Evolutionary conservation across 116 monocot genomes (phyloP), one percentile per base, ranked within the genome.

Genomic region (Trichopus zeylanicus): DNA sequence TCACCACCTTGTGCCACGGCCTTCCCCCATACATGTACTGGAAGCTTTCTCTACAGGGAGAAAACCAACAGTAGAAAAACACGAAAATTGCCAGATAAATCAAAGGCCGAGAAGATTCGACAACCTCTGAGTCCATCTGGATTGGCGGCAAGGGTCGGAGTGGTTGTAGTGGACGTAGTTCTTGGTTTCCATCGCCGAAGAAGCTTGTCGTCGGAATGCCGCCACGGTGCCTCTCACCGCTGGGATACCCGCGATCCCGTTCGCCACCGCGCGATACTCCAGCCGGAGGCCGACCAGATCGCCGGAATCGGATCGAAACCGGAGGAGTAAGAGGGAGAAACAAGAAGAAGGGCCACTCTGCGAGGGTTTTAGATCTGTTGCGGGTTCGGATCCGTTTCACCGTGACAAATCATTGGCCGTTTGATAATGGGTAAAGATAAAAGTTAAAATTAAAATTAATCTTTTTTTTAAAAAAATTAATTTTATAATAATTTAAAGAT

Each of bases 11-110:
- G 28, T 72, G 53, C 94, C 89, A 94, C 56, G 83, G 78, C 69
- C 78, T 70, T 12, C 29, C n/a, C n/a, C n/a, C 62, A 55, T 86
- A 69, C 94, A 94, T 89, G 61, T 49, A 89, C 60, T 78, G 46
- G 66, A 73, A 94, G 64, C 81, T 83, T 70, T 94, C 90, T 72
- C 93, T 93, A 34, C 15, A 61, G 47, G 2, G 65, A 60, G 61
- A 23, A 26, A 48, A 21, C 12, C 49, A 20, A 4, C 16, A 49
- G 22, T 21, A 5, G 7, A 20, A 5, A 49, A 24, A 6, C 34
- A 5, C 5, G 10, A 0, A 49, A 20, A 49, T 6, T 4, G 5
- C 22, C 20, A 49, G 4, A 8, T 22, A 23, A 22, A 49, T 22
- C 49, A 13, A 26, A 62, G 51, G 8, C 1, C 1, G 26, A 35